These are phyloP conservation scores for Leishmania martiniquensis DNA, from an alignment of 208 protist genomes.

Conservation along the genomic window DNA sequence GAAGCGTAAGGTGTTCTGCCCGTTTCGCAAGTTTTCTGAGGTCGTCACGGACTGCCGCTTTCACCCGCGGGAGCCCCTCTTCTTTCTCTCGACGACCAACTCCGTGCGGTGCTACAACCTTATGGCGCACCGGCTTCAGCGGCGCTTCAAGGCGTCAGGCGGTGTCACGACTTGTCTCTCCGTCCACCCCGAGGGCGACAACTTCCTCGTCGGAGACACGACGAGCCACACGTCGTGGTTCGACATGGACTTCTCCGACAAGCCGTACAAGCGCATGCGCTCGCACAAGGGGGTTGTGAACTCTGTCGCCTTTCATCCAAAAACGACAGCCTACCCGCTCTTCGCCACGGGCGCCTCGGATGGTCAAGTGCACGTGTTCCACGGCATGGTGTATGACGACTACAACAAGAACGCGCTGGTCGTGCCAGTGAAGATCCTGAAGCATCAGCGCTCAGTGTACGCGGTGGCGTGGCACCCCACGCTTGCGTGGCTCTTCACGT, in stretches of 20 bases:
- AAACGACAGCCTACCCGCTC: constrained; percentile 93
- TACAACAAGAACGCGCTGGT: constrained; percentile 98
- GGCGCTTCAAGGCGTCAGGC: constrained; percentile 93
- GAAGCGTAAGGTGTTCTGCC: constrained; percentile 93
- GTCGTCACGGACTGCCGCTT: constrained; percentile 95
- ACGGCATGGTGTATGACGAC: constrained; percentile 97
- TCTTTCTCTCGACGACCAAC: constrained; percentile 97
- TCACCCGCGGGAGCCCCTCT: constrained; percentile 98
- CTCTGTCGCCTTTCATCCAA: constrained; percentile 88
- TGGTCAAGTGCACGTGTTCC: constrained; percentile 95
- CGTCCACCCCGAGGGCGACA: constrained; percentile 97
- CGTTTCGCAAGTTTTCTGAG: constrained; percentile 93
- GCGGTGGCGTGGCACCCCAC: constrained; percentile 97
- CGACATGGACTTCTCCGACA: constrained; percentile 97
- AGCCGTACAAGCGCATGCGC: constrained; percentile 96
- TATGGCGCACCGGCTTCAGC: constrained; percentile 94
- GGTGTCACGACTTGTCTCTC: constrained; percentile 94
- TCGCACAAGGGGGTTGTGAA: constrained; percentile 96
- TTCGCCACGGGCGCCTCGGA: constrained; percentile 98
- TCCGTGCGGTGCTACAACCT: constrained; percentile 98
- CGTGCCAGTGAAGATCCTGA: constrained; percentile 99
- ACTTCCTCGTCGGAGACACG: constrained; percentile 95
- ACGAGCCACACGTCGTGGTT: constrained; percentile 97
- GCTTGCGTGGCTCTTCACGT: constrained; percentile 99
- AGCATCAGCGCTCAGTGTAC: constrained; percentile 94